Evolutionary conservation across 805 yeast species (phyloP), one percentile per base, ranked within the genome.

Genomic region (Torulaspora franciscae): DNA sequence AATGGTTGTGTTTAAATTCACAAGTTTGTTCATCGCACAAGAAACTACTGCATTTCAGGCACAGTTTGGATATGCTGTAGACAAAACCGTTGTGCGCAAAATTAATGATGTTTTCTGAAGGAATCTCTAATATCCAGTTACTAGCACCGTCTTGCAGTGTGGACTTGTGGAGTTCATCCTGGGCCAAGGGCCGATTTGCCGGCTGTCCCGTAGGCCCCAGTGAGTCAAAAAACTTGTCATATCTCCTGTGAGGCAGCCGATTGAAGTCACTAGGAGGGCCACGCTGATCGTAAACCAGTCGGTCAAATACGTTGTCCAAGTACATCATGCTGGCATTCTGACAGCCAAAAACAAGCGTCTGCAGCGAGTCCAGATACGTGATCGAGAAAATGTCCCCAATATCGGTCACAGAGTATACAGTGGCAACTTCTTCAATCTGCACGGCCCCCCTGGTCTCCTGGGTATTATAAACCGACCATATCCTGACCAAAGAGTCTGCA

Each of bases 71-170:
- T 37, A 86, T 77, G 33, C 89, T 74, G 62, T 90, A 89, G 9
- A 91, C 81, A 54, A 85, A 91, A 11, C 98, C 96, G 58, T 86
- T 80, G 62, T 91, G 99, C 2, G 99, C 97, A 65, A 86, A 91
- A 4, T 80, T 70, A 4, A 85, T 72, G 35, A 80, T 76, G 58
- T 89, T 82, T 15, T 72, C 66, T 3, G 80, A 68, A 0, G 87
- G 85, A 8, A 88, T 76, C 63, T 91, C 89, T 32, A 83, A 70
- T 34, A 85, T 68, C 33, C 70, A 45, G 49, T 51, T 48, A 28
- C 48, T 42, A 32, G 47, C 35, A 15, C 39, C 43, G 11, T 45
- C 46, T 24, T 23, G 42, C 7, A 47, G 40, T 5, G 42, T 40
- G 25, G 35, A 26, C 32, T 39, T 46, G 35, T 48, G 44, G 19